Conservation (phyloP, 2,329 filamentous ascomycete species). For the Nemania sp. region DNA sequence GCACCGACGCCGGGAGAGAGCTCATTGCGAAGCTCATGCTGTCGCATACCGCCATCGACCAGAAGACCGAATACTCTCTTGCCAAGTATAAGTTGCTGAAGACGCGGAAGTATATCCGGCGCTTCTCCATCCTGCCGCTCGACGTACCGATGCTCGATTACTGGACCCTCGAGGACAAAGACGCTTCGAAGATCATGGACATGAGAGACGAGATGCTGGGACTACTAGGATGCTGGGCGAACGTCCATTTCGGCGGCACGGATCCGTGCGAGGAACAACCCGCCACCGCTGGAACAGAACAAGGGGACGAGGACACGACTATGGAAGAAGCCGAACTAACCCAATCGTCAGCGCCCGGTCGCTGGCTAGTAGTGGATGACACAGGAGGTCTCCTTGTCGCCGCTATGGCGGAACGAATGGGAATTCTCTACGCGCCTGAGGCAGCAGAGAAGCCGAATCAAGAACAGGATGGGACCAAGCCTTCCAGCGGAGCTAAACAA, state of each 20-base stretch:
- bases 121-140: constrained; percentile 83
- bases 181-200: constrained; percentile 81
- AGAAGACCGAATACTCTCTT: constrained; percentile 92
- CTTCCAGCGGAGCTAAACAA: no score
- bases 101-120: constrained; percentile 87
- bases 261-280: constrained; percentile 37
- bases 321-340: constrained; percentile 33
- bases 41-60: constrained; percentile 85
- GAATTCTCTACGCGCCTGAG: constrained; percentile 65
- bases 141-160: constrained; percentile 77
- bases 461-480: constrained; percentile 11
- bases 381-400: constrained; percentile 82
- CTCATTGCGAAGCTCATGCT: constrained; percentile 91
- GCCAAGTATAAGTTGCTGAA: constrained; percentile 97
- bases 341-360: constrained; percentile 44
- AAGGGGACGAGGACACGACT: constrained; percentile 29
- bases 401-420: constrained; percentile 87
- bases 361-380: constrained; percentile 86
- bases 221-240: constrained; percentile 84
- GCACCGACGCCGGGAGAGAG: constrained; percentile 79
- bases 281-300: constrained; percentile 23
- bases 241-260: constrained; percentile 73
- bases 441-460: constrained; percentile 1
- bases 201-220: constrained; percentile 82
- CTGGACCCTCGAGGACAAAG: constrained; percentile 79